A percentile compares a stretch with the other conserved stretches of the same genome.
Evolutionary conservation across 768 basidiomycete species (phyloP).

Genomic region (Boletus patriciae): DNA sequence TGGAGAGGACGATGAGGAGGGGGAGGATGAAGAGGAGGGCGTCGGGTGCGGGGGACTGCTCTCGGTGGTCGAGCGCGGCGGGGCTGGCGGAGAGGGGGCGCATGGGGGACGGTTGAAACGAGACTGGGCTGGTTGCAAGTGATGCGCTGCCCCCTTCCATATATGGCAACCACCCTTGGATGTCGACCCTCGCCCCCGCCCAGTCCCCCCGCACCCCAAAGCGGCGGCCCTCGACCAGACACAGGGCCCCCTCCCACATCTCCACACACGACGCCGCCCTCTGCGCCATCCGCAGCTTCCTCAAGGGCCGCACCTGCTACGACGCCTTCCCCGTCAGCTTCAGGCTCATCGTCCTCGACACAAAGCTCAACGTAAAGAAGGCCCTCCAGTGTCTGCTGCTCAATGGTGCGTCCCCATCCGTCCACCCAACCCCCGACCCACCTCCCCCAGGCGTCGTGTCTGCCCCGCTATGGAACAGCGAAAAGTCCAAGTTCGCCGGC

Average conservation of each 20-base stretch:
- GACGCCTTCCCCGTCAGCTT: slow-evolving; percentile 98
- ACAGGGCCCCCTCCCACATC: slow-evolving; percentile 59
- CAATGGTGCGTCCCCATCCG: slow-evolving; percentile 53
- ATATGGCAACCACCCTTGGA: slow-evolving; percentile 25
- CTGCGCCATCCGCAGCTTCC: slow-evolving; percentile 70
- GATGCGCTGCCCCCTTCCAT: not conserved
- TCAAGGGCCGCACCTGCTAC: slow-evolving; percentile 85
- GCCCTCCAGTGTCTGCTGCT: slow-evolving; percentile 83
- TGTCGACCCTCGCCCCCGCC: slow-evolving; percentile 51
- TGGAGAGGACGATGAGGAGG: slow-evolving; percentile 89
- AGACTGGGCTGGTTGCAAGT: too few relatives aligned
- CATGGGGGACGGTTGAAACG: not conserved
- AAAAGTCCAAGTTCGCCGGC: slow-evolving; percentile 87
- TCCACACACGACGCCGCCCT: slow-evolving; percentile 69
- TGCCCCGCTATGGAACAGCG: slow-evolving; percentile 97
- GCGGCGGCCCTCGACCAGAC: slow-evolving; percentile 55
- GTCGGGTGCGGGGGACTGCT: slow-evolving; percentile 45
- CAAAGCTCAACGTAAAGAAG: slow-evolving; percentile 93
- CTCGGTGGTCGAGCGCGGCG: slow-evolving; percentile 13
- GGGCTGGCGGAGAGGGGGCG: too few relatives aligned
- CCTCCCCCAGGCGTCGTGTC: slow-evolving; percentile 82
- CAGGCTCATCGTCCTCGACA: slow-evolving; percentile 94
- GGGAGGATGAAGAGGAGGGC: slow-evolving; percentile 87
- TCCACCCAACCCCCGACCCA: not conserved
- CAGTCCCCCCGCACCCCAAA: slow-evolving; percentile 51